Conservation (phyloP, 306 rosid species). For the Macrotyloma uniflorum region DNA sequence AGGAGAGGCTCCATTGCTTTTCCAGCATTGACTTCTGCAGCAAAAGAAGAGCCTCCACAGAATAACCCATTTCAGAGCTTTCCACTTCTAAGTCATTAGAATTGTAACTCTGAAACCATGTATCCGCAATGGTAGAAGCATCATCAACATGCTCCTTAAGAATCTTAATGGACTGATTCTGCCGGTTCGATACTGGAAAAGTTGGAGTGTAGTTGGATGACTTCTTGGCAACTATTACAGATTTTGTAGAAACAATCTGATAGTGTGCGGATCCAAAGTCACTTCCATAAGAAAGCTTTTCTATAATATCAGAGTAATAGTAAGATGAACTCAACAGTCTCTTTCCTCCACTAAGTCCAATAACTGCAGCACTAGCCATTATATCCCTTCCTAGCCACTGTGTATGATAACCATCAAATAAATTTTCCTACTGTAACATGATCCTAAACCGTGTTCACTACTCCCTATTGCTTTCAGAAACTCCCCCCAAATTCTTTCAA, state of each 20-base stretch:
- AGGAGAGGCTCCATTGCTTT: conserved; percentile 93
- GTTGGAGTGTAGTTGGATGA: conserved; percentile 57
- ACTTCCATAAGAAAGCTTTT: conserved; percentile 57
- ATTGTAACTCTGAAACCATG: conserved; percentile 46
- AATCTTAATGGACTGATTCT: conserved; percentile 65
- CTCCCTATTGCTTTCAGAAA: conserved; percentile 37
- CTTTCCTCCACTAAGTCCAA: conserved; percentile 86
- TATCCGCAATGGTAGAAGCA: conserved; percentile 51
- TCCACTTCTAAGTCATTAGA: conserved; percentile 57
- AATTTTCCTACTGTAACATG: conserved; percentile 26
- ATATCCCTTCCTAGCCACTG: conserved; percentile 48
- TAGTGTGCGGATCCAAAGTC: conserved; percentile 59
- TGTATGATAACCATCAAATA: conserved; percentile 53
- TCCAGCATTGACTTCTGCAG: conserved; percentile 94
- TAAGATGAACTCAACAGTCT: conserved; percentile 80
- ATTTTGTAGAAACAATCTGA: conserved; percentile 59
- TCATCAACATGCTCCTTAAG: conserved; percentile 65
- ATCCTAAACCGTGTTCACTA: conserved; percentile 28
- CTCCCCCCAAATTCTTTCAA: conserved; percentile 33
- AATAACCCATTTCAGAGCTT: conserved; percentile 58
- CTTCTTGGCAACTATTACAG: conserved; percentile 56
- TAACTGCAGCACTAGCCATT: conserved; percentile 93
- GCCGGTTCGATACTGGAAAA: conserved; percentile 48
- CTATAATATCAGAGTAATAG: conserved; percentile 73
- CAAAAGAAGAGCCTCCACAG: conserved; percentile 86